A percentile compares a stretch with the other conserved stretches of the same genome.
phyloP scores from a whole-genome alignment of 2,329 filamentous ascomycete species.

The Neophaeococcomyces aloes region DNA sequence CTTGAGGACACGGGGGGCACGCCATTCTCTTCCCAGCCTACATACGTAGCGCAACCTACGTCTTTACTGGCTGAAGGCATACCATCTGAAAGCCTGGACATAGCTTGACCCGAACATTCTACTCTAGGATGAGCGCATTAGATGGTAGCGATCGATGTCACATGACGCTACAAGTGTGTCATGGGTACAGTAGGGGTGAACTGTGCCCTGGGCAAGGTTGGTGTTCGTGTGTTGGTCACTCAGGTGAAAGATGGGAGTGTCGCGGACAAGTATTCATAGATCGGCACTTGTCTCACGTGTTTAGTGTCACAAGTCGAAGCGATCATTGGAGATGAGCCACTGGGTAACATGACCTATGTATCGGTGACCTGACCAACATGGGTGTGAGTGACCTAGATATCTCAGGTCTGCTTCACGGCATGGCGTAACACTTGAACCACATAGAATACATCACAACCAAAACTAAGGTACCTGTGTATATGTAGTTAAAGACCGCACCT shows the following conservation, averaged over 20 bases:
- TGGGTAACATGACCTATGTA: conserved; percentile 38
- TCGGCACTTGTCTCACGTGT: neutral
- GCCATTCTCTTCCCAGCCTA: conserved; percentile 28
- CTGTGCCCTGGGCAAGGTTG: conserved; percentile 32
- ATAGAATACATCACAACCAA: neutral
- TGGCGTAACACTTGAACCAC: conserved; percentile 23
- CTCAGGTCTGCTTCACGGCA: conserved; percentile 28
- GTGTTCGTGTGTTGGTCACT: conserved; percentile 28
- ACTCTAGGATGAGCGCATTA: conserved; percentile 25
- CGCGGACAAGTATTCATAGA: conserved; percentile 24
- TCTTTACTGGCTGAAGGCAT: conserved; percentile 17
- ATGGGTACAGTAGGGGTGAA: conserved; percentile 26
- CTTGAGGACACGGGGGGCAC: conserved; percentile 32
- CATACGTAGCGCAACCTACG: conserved; percentile 27
- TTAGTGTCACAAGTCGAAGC: neutral
- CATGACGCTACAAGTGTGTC: conserved; percentile 35
- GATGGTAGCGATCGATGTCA: conserved; percentile 30
- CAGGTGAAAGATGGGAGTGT: conserved; percentile 27
- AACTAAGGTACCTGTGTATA: too few relatives aligned
- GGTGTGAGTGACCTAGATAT: conserved; percentile 40
- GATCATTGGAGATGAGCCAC: neutral
- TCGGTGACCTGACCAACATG: conserved; percentile 42
- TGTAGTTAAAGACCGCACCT: too few relatives aligned
- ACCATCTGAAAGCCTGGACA: conserved; percentile 6
- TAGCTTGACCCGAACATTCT: conserved; percentile 32